phyloP scores from a whole-genome alignment of 495 filamentous ascomycete species.

The Aspergillus sclerotiicarbonarius region DNA sequence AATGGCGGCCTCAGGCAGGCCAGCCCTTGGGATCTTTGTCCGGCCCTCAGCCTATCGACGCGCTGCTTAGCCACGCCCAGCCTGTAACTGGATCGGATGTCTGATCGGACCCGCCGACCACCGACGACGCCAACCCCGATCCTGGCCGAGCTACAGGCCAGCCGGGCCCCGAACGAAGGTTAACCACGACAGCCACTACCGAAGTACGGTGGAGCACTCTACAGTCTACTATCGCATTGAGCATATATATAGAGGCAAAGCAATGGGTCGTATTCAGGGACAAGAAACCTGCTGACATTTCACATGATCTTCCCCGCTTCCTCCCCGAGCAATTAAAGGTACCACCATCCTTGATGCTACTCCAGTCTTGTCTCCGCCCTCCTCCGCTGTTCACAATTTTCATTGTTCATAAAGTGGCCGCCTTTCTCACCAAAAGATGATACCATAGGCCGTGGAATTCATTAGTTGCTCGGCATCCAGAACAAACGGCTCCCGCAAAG shows the following conservation, averaged over 20 bases:
- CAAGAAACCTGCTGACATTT: neutral
- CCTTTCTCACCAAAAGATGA: constrained; percentile 1
- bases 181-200: neutral
- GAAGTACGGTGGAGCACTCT: neutral
- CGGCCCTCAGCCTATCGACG: neutral
- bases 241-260: neutral
- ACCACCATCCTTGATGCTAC: neutral
- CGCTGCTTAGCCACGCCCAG: neutral
- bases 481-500: constrained; percentile 1
- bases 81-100: neutral
- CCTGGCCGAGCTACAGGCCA: neutral
- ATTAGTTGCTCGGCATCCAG: constrained; percentile 2
- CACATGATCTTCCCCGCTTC: neutral
- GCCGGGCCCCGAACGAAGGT: neutral
- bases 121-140: neutral
- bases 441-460: constrained; percentile 1
- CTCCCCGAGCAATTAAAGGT: neutral
- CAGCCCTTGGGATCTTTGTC: neutral
- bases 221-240: neutral
- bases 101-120: neutral
- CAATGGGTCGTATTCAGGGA: neutral
- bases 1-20: constrained; percentile 30
- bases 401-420: neutral
- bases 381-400: neutral
- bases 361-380: neutral